Conservation (phyloP, 768 basidiomycete species). For the Russula brevipes region DNA sequence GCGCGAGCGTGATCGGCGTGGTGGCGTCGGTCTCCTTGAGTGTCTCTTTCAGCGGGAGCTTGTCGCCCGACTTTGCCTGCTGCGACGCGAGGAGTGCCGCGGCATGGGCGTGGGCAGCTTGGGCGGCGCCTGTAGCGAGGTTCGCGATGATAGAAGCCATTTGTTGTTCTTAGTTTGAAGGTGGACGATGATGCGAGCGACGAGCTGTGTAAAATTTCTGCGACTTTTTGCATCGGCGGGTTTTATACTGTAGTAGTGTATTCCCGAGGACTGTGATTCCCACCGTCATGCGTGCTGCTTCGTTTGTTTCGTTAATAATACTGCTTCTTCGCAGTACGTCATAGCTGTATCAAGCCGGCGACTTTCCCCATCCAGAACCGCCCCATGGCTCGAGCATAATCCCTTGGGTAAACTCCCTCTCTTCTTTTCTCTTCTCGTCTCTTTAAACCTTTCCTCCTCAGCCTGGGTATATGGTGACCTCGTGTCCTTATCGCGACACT, state of each 20-base stretch:
- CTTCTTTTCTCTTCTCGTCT: no score
- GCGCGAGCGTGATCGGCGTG: conserved; percentile 5
- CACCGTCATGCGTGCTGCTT: neutral
- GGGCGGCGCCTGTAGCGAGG: neutral
- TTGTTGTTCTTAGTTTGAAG: neutral
- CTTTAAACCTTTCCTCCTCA: neutral
- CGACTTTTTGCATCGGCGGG: no score
- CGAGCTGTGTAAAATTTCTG: no score
- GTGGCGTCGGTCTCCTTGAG: conserved; percentile 22
- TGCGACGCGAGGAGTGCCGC: conserved; percentile 9
- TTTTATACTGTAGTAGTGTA: no score
- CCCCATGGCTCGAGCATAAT: no score
- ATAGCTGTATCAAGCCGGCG: neutral
- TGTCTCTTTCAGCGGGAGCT: conserved; percentile 13
- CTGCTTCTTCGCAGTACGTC: neutral
- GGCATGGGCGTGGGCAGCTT: conserved; percentile 20
- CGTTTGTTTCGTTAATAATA: neutral
- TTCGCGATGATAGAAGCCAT: conserved; percentile 11
- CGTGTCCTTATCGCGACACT: neutral
- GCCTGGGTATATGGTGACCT: neutral
- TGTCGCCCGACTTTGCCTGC: conserved; percentile 23
- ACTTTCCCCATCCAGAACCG: no score
- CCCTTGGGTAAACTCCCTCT: no score
- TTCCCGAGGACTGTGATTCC: neutral
- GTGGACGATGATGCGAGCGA: no score